Base-by-base conservation (phyloP, 257 asterid species). In the Solanum megistacrolobum region DNA sequence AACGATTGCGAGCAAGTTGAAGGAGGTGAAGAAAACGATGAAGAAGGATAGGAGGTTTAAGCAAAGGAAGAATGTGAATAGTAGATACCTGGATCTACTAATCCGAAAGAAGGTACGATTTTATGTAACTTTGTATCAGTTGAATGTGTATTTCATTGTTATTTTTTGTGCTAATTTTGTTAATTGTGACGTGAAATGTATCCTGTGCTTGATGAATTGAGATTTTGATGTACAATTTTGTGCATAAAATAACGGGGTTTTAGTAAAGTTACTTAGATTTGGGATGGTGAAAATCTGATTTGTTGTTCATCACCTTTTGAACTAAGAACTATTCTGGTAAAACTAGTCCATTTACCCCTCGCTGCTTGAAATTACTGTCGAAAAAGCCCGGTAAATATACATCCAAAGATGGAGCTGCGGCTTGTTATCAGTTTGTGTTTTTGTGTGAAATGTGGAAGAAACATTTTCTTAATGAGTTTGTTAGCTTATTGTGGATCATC, bases 221-320 rank as follows among this genome's bases (percentile, higher is more conserved):
- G 89, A 83, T 39, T 46, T 90, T 18, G 55, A 58, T 62, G 46
- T 84, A 34, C 85, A 11, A 69, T 31, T 55, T 88, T 35, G 76
- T 79, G 92, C 96, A 93, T 93, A 92, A 93, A 94, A 93, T 94
- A 91, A 88, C 68, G 90, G 83, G 58, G 25, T 35, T 43, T 27
- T 11, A 83, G 88, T 75, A 87, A 89, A 48, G 89, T 88, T 86
- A 31, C 38, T 20, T 68, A 43, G 87, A 87, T 88, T 73, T 85
- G 81, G 62, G 85, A 72, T 9, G 88, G 74, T 87, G 65, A 55
- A 73, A 43, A 86, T 90, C 60, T 89, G 86, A 78, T 87, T 89
- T 83, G 58, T 86, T 43, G 76, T 88, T 79, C 71, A 87, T 48
- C 39, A 55, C 58, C 69, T 72, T 83, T 84, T 58, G 86, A 74